Base-by-base conservation (phyloP, 2,329 filamentous ascomycete genomes). In the Fusarium piperis region DNA sequence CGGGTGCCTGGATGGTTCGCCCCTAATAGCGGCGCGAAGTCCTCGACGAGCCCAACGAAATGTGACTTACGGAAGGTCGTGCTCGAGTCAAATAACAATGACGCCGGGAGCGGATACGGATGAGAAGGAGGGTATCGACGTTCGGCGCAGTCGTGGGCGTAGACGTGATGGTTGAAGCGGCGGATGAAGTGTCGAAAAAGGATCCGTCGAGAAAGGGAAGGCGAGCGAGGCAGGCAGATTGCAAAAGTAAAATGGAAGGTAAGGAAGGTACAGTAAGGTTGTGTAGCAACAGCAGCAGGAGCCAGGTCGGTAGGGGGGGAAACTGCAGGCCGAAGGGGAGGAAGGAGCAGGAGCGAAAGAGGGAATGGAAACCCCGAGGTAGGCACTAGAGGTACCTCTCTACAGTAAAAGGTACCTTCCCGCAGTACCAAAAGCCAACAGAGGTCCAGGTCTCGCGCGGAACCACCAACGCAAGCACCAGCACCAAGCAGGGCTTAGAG, bases 301-400 rank as follows among this genome's bases (percentile, higher is more conserved):
- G 44, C 66, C 23, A 62, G 66, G 71, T 62, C 48, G 72, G 73
- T 70, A 70, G 67, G 73, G 73, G 72, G 72, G 70, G 68, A 64
- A 70, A 71, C 71, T 74, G 73, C 71, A 68, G 65, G 60, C 64
- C 65, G 63, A 75, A 73, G 73, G 73, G 73, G 66, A 71, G 58
- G 44, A 48, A 48, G 23, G 44, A 48, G 23, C 44, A 48, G 44
- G 57, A 66, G 51, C 55, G 58, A 41, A 36, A 39, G 48, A 57
- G 56, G 60, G 61, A 51, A 53, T 51, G 58, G 58, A 69, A 58
- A 46, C 46, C 53, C 69, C 68, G 52, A 70, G 53, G 58, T 36
- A 51, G 39, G 61, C 46, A 59, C 61, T 46, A 16, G 15, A 15
- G 46, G n/a, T n/a, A n/a, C n/a, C n/a, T n/a, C n/a, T n/a, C n/a